These are phyloP conservation scores for Cladobotryum mycophilum DNA, from an alignment of 2,329 filamentous ascomycete genomes.

Conservation along the genomic window DNA sequence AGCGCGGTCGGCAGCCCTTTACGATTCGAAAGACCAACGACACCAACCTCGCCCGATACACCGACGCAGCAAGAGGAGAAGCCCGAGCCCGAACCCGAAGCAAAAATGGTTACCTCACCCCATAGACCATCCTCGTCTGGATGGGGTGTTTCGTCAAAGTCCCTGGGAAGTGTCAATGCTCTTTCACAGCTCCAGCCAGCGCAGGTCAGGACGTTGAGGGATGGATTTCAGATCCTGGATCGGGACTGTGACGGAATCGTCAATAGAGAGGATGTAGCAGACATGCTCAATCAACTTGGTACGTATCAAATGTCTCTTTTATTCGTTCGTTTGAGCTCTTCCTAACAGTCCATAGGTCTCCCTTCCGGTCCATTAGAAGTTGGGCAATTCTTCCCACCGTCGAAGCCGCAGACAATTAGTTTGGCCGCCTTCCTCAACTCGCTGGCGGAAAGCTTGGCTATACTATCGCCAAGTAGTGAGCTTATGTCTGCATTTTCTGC, in stretches of 20 bases:
- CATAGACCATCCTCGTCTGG: slow-evolving; percentile 25
- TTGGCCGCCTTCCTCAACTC: slow-evolving; percentile 82
- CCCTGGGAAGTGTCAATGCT: slow-evolving; percentile 43
- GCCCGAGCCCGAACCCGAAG: slow-evolving; percentile 1
- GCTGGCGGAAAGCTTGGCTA: slow-evolving; percentile 65
- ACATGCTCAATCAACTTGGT: slow-evolving; percentile 85
- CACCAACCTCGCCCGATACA: slow-evolving; percentile 27
- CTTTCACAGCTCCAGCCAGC: slow-evolving; percentile 70
- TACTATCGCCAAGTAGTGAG: slow-evolving; percentile 71
- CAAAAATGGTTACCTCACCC: slow-evolving; percentile 33
- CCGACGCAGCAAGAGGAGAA: slow-evolving; percentile 30
- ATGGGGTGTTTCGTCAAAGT: slow-evolving; percentile 26
- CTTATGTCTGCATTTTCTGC: slow-evolving; percentile 86
- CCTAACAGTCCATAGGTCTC: slow-evolving; percentile 49
- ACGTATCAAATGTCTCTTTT: slow-evolving; percentile 14
- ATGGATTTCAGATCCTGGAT: slow-evolving; percentile 91
- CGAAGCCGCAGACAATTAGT: slow-evolving; percentile 64
- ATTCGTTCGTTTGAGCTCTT: not conserved
- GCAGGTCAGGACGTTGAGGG: slow-evolving; percentile 80
- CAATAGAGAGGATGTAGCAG: slow-evolving; percentile 73
- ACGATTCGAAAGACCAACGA: slow-evolving; percentile 35
- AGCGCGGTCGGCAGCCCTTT: slow-evolving; percentile 20
- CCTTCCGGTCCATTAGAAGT: slow-evolving; percentile 65
- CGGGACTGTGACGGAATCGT: slow-evolving; percentile 80
- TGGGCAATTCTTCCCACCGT: slow-evolving; percentile 75